phyloP scores from a whole-genome alignment of 768 basidiomycete species.

The Kwoniella europaea region DNA sequence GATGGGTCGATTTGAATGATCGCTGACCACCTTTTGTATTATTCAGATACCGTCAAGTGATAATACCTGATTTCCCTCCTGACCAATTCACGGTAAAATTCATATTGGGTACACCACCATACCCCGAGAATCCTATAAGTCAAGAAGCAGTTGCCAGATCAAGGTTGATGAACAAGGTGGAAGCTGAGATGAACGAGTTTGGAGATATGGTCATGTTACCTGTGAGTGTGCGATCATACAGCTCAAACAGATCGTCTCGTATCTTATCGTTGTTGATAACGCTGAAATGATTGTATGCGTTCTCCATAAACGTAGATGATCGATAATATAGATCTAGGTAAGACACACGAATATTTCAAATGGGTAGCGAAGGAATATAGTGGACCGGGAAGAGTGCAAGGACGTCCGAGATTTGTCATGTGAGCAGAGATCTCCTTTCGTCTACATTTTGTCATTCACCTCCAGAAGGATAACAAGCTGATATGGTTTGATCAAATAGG shows the following conservation, averaged over 20 bases:
- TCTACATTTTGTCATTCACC: background rate
- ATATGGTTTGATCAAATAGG: conserved; percentile 27
- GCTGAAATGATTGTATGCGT: background rate
- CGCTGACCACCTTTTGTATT: background rate
- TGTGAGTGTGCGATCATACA: conserved; percentile 30
- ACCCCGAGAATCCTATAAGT: conserved; percentile 45
- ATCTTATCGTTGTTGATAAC: background rate
- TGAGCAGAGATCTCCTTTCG: conserved; percentile 31
- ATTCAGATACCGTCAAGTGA: conserved; percentile 49
- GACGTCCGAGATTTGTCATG: conserved; percentile 58
- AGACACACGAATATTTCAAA: conserved; percentile 59
- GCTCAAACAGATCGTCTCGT: too few relatives aligned
- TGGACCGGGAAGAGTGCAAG: conserved; percentile 54
- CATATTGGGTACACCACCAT: conserved; percentile 55
- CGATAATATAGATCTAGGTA: conserved; percentile 58
- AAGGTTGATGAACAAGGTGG: conserved; percentile 31
- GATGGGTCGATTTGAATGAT: background rate
- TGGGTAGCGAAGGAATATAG: conserved; percentile 57
- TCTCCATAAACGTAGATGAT: conserved; percentile 38
- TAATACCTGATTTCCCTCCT: conserved; percentile 55
- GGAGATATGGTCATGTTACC: conserved; percentile 57
- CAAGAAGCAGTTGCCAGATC: conserved; percentile 39
- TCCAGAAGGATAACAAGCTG: too few relatives aligned
- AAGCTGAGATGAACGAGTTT: conserved; percentile 49
- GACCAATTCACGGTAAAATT: conserved; percentile 57